Evolutionary conservation across 331 rosid genomes (phyloP).

Genomic region (Cydonia oblonga): DNA sequence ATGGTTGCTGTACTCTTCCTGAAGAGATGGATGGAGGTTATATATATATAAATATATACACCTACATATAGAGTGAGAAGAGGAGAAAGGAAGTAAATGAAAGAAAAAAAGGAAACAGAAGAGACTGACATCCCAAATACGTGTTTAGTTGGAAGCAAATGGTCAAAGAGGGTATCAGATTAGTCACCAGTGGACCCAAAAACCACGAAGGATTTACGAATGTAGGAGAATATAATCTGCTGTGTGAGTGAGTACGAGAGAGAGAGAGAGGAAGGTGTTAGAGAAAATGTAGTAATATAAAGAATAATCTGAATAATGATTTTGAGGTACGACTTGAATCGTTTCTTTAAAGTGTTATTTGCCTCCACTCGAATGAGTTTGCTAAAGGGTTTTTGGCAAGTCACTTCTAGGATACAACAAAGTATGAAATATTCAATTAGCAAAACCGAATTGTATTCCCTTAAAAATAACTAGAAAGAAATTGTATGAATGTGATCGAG

Average conservation of each 20-base stretch:
- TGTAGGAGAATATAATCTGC: not conserved
- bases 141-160: slow-evolving; percentile 20
- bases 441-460: too few relatives aligned
- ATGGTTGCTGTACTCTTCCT: not conserved
- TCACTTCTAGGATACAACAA: too few relatives aligned
- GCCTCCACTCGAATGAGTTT: too few relatives aligned
- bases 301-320: too few relatives aligned
- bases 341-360: too few relatives aligned
- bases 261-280: too few relatives aligned
- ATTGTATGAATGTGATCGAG: too few relatives aligned
- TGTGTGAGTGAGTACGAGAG: not conserved
- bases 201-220: not conserved
- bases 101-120: slow-evolving; percentile 20
- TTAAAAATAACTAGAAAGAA: too few relatives aligned
- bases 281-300: too few relatives aligned
- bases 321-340: too few relatives aligned
- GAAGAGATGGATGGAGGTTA: slow-evolving; percentile 27
- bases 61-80: not conserved
- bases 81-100: not conserved
- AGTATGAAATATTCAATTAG: too few relatives aligned
- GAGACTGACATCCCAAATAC: slow-evolving; percentile 38
- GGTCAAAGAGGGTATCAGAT: slow-evolving; percentile 12
- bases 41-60: slow-evolving; percentile 13
- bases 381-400: too few relatives aligned
- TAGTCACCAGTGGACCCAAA: slow-evolving; percentile 19